A percentile compares a stretch with the other conserved stretches of the same genome.
Conservation (phyloP, 345 rosid genomes). For the Citrus mangshanensis region DNA sequence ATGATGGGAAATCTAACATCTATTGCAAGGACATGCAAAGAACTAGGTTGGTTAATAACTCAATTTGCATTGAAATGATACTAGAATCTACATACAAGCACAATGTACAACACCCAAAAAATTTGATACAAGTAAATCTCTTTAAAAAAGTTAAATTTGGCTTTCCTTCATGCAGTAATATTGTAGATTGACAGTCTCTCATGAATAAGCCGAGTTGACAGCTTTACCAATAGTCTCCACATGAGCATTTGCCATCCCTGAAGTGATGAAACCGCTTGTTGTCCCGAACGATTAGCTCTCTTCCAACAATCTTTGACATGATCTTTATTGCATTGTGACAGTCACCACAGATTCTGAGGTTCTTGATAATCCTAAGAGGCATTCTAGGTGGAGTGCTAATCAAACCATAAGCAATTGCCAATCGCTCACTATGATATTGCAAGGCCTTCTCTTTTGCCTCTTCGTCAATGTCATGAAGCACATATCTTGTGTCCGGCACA, state of each 20-base stretch:
- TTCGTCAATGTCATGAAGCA: constrained; percentile 62
- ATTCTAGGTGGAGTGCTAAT: constrained; percentile 61
- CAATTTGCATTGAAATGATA: not conserved
- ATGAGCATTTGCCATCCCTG: constrained; percentile 56
- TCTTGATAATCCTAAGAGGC: constrained; percentile 59
- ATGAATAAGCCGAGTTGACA: not conserved
- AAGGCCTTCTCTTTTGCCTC: constrained; percentile 65
- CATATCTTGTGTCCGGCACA: constrained; percentile 59
- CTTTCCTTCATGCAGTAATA: not conserved
- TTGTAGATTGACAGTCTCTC: not conserved
- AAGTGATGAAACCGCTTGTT: constrained; percentile 68
- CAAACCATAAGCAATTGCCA: constrained; percentile 63
- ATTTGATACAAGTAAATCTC: not conserved
- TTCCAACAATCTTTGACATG: constrained; percentile 62
- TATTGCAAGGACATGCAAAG: not conserved
- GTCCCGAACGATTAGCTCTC: constrained; percentile 64
- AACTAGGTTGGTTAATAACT: not conserved
- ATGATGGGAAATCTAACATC: not conserved
- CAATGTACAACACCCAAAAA: not conserved
- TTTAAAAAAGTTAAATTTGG: not conserved
- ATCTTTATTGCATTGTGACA: constrained; percentile 64
- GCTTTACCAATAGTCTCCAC: constrained; percentile 56
- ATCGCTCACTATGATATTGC: constrained; percentile 56
- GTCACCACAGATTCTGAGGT: constrained; percentile 64
- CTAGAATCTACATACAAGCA: not conserved